Evolutionary conservation across 495 filamentous ascomycete species (phyloP), one percentile per base, ranked within the genome.

Genomic region (Friedmanniomyces simplex): DNA sequence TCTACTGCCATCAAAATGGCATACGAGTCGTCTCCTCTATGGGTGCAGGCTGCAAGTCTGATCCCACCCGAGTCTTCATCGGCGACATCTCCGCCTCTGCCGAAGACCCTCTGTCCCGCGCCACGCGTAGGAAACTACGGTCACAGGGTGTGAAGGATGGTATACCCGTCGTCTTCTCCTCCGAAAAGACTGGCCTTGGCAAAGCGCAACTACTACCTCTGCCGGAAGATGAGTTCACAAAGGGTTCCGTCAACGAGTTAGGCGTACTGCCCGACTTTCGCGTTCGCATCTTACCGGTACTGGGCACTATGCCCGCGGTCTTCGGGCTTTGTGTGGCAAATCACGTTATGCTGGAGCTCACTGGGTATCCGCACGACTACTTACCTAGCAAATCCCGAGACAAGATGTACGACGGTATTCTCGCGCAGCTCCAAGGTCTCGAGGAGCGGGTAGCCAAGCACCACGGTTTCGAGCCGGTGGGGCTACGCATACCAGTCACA

Each of bases 41-140:
- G 93, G 93, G 93, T 1, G 93, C 93, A 0, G 93, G 91, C 0
- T 97, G 91, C 70, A 99, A 99, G 74, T 91, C 88, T 13, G 93
- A 99, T 66, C 94, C 94, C 1, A 96, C 91, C 0, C 78, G 84
- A n/a, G 79, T 98, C 52, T 84, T 86, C 64, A 85, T 97, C 21
- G 89, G 89, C 20, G 93, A 99, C 65, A 96, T 99, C 60, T 90
- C 87, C 2, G 77, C 82, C 3, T 93, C 86, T 62, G 86, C 83
- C 0, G 93, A 97, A 61, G 93, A 99, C 62, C 88, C 87, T 14
- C 79, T 99, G 2, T 96, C 89, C 24, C 81, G 89, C 66, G 81
- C 82, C 26, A 96, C 90, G 4, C 78, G 93, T 22, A 79, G 91
- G 5, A 79, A 84, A 20, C 73, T 99, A 12, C 87, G 91, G 59